phyloP scores from a whole-genome alignment of 129 eudicot genomes.

The Saposhnikovia divaricata region DNA sequence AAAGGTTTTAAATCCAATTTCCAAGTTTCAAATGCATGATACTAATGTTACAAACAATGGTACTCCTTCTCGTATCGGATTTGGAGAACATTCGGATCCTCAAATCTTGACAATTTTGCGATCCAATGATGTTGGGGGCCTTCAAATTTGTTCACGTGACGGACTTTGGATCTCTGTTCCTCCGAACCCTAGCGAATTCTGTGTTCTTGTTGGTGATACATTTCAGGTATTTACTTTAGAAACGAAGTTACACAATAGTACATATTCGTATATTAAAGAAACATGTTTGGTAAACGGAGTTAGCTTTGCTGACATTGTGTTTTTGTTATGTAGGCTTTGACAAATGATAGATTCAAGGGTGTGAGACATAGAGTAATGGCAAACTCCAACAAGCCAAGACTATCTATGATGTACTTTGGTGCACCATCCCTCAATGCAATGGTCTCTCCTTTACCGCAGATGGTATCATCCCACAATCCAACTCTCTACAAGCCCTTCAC shows the following conservation, averaged over 20 bases:
- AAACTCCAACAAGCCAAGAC: constrained; percentile 39
- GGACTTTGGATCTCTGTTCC: constrained; percentile 73
- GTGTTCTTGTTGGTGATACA: constrained; percentile 78
- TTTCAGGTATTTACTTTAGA: constrained; percentile 40
- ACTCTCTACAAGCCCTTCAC: constrained; percentile 21
- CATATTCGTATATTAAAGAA: not conserved
- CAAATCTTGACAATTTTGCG: constrained; percentile 75
- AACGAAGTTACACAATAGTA: not conserved
- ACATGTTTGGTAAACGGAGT: not conserved
- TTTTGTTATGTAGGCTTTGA: constrained; percentile 46
- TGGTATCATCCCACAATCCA: constrained; percentile 36
- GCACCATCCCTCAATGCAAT: constrained; percentile 57
- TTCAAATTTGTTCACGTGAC: constrained; percentile 57
- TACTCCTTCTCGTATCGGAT: constrained; percentile 43
- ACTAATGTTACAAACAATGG: not conserved
- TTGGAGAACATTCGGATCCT: constrained; percentile 97
- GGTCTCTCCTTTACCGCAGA: constrained; percentile 51
- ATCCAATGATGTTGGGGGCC: constrained; percentile 81
- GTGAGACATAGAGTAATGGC: constrained; percentile 81
- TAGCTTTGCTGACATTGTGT: not conserved
- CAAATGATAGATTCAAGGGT: constrained; percentile 72
- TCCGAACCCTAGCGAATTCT: constrained; percentile 52
- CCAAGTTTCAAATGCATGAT: constrained; percentile 2
- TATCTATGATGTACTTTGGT: constrained; percentile 78
- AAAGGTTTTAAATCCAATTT: not conserved